Evolutionary conservation across 2,329 filamentous ascomycete genomes (phyloP).

Genomic region (Fusarium sp.): DNA sequence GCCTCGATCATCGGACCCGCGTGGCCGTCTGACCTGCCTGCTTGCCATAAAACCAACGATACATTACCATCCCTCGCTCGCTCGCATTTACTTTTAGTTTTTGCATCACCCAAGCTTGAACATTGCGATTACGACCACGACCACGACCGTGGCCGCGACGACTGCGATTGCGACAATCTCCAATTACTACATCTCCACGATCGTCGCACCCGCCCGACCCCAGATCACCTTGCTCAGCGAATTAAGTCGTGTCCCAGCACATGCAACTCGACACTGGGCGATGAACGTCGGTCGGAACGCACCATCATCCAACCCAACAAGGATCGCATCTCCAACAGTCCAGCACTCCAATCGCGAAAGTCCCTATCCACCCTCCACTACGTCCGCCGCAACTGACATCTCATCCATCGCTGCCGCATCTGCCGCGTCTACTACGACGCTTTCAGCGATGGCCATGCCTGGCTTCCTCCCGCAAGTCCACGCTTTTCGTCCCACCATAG

Average conservation of each 20-base stretch:
- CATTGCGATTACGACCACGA: slow-evolving; percentile 4
- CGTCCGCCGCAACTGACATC: slow-evolving; percentile 27
- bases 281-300: slow-evolving; percentile 41
- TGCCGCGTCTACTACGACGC: slow-evolving; percentile 2
- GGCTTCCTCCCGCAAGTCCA: slow-evolving; percentile 49
- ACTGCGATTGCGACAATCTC: slow-evolving; percentile 31
- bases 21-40: not conserved
- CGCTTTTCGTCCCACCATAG: slow-evolving; percentile 49
- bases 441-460: slow-evolving; percentile 55
- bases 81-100: not conserved
- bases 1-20: not conserved
- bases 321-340: slow-evolving; percentile 40
- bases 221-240: slow-evolving; percentile 10
- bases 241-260: slow-evolving; percentile 37
- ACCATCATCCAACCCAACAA: slow-evolving; percentile 38
- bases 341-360: slow-evolving; percentile 46
- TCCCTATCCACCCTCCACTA: slow-evolving; percentile 44
- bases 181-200: slow-evolving; percentile 31
- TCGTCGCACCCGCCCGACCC: slow-evolving; percentile 31
- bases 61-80: not conserved
- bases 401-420: slow-evolving; percentile 10
- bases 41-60: not conserved
- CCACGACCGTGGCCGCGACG: slow-evolving; percentile 12
- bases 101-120: not conserved
- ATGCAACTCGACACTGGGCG: slow-evolving; percentile 44